phyloP scores from a whole-genome alignment of 2,329 filamentous ascomycete genomes.

The Colletotrichum tabaci region DNA sequence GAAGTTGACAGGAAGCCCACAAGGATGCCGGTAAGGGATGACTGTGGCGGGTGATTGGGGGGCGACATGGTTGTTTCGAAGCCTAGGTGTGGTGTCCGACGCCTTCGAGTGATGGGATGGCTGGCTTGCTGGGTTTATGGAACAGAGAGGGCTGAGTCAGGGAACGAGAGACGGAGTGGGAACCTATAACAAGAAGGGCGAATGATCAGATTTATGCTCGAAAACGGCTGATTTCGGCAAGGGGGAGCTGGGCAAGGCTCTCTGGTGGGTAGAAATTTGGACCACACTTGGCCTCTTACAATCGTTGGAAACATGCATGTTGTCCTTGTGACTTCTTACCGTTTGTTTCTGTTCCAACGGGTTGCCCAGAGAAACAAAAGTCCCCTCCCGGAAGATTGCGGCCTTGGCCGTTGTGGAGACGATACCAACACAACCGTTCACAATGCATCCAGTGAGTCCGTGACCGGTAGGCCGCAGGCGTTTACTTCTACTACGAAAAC shows the following conservation, averaged over 20 bases:
- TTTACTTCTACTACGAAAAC: too few relatives aligned
- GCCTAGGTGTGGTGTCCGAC: not conserved
- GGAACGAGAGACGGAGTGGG: not conserved
- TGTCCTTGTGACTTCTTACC: not conserved
- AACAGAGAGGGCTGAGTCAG: not conserved
- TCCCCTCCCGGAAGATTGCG: not conserved
- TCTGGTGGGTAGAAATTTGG: not conserved
- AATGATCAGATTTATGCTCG: not conserved
- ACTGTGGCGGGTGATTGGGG: not conserved
- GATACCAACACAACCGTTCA: not conserved
- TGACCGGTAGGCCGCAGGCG: too few relatives aligned
- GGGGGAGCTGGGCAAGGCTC: not conserved
- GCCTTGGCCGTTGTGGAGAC: not conserved
- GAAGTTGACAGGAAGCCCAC: not conserved
- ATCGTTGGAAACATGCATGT: not conserved
- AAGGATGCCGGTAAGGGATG: not conserved
- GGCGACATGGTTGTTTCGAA: not conserved
- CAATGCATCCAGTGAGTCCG: not conserved
- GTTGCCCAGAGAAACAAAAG: not conserved
- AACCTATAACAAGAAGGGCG: not conserved
- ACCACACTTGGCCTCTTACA: not conserved
- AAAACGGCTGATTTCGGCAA: not conserved
- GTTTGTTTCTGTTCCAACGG: not conserved
- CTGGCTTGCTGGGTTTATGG: not conserved
- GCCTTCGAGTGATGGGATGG: not conserved